Conservation (phyloP, 2,329 filamentous ascomycete species). For the Trichoderma sp. region DNA sequence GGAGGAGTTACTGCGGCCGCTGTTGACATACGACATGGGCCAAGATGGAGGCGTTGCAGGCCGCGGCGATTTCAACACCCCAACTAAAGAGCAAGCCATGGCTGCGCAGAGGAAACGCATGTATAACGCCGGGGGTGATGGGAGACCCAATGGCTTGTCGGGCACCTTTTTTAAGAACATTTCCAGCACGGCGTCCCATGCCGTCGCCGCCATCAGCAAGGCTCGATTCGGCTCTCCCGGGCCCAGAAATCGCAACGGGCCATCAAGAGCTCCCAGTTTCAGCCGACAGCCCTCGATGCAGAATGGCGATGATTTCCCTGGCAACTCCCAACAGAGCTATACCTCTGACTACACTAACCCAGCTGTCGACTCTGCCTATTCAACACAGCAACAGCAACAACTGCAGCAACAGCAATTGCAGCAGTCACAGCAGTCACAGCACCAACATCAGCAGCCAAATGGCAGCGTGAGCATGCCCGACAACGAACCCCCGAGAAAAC, state of each 20-base stretch:
- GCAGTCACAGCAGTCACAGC: slow-evolving; percentile 34
- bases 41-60: slow-evolving; percentile 73
- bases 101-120: slow-evolving; percentile 90
- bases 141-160: slow-evolving; percentile 66
- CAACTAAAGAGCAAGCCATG: slow-evolving; percentile 98
- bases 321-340: slow-evolving; percentile 83
- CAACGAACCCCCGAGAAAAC: slow-evolving; percentile 80
- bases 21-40: slow-evolving; percentile 80
- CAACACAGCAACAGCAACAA: slow-evolving; percentile 52
- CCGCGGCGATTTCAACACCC: slow-evolving; percentile 82
- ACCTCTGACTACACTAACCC: slow-evolving; percentile 72
- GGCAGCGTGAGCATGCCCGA: slow-evolving; percentile 53
- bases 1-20: slow-evolving; percentile 73
- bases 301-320: slow-evolving; percentile 68
- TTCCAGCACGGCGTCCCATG: slow-evolving; percentile 87
- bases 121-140: slow-evolving; percentile 73
- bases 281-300: slow-evolving; percentile 73
- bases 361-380: slow-evolving; percentile 68
- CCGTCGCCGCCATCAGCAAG: slow-evolving; percentile 95
- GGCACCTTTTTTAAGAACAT: slow-evolving; percentile 98
- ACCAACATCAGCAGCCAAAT: slow-evolving; percentile 41
- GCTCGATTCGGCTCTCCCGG: slow-evolving; percentile 88
- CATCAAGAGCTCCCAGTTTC: slow-evolving; percentile 69
- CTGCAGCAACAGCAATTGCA: not conserved
- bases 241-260: slow-evolving; percentile 66